These are phyloP conservation scores for Cyclocybe aegerita DNA, from an alignment of 768 basidiomycete species.

Conservation along the genomic window DNA sequence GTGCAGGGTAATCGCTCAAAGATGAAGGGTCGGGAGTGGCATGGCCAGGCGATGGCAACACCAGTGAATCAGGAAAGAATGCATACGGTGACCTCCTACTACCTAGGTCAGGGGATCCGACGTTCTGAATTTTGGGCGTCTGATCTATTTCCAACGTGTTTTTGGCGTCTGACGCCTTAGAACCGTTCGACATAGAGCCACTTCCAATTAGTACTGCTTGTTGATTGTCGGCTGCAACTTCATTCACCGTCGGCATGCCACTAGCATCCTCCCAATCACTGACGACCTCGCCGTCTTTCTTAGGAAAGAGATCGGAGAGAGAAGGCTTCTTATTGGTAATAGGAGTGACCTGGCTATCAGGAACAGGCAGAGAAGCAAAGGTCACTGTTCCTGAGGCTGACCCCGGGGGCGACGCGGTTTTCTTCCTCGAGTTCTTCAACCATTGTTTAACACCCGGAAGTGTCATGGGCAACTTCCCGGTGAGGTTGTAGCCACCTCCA, in stretches of 20 bases:
- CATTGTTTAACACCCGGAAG: slow-evolving; percentile 81
- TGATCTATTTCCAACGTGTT: slow-evolving; percentile 32
- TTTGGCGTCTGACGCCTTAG: slow-evolving; percentile 19
- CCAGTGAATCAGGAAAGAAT: slow-evolving; percentile 39
- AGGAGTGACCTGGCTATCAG: slow-evolving; percentile 31
- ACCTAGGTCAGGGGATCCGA: slow-evolving; percentile 28
- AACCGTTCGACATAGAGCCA: slow-evolving; percentile 12
- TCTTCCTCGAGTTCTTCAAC: slow-evolving; percentile 65
- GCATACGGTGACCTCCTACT: slow-evolving; percentile 36
- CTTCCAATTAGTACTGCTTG: slow-evolving; percentile 15
- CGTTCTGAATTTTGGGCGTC: slow-evolving; percentile 40
- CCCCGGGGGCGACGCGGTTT: slow-evolving; percentile 42
- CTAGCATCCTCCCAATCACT: slow-evolving; percentile 65
- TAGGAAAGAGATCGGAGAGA: slow-evolving; percentile 62
- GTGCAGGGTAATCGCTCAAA: slow-evolving; percentile 66
- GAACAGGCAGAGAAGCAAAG: slow-evolving; percentile 19
- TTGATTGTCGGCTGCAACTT: slow-evolving; percentile 1
- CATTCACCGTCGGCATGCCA: slow-evolving; percentile 1
- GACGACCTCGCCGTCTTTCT: slow-evolving; percentile 55
- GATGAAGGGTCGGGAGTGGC: slow-evolving; percentile 80
- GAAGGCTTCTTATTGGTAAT: slow-evolving; percentile 61
- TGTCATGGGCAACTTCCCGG: slow-evolving; percentile 62
- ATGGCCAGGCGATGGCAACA: slow-evolving; percentile 58
- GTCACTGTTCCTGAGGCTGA: slow-evolving; percentile 23
- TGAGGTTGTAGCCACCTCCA: slow-evolving; percentile 30